phyloP scores from a whole-genome alignment of 2,329 filamentous ascomycete species.

The Trichophyton verrucosum region DNA sequence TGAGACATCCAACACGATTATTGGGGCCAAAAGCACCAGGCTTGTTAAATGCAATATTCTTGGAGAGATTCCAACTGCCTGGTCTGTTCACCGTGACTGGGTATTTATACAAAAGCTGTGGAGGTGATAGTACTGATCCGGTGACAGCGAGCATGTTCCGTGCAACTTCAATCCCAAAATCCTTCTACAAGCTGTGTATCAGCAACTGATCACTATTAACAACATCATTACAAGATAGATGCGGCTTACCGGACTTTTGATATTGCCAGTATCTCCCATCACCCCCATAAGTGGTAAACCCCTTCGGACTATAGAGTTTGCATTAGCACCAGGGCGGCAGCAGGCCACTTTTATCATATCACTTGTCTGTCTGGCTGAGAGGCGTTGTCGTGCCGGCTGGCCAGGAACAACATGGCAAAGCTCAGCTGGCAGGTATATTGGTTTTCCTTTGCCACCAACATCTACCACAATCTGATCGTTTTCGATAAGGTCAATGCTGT shows the following conservation, averaged over 20 bases:
- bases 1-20: neutral
- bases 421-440: slow-evolving; percentile 55
- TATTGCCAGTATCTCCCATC: neutral
- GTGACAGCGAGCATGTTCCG: slow-evolving; percentile 12
- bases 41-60: neutral
- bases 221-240: neutral
- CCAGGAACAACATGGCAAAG: slow-evolving; percentile 51
- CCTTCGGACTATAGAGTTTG: slow-evolving; percentile 47
- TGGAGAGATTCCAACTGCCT: slow-evolving; percentile 3
- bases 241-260: slow-evolving; percentile 6
- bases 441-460: slow-evolving; percentile 44
- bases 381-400: slow-evolving; percentile 49
- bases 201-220: neutral
- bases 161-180: slow-evolving; percentile 14
- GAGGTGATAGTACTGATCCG: slow-evolving; percentile 12
- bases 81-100: neutral
- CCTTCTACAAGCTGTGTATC: neutral
- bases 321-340: slow-evolving; percentile 53
- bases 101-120: slow-evolving; percentile 7
- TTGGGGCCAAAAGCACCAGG: neutral
- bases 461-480: slow-evolving; percentile 50
- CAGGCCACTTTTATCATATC: slow-evolving; percentile 63
- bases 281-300: slow-evolving; percentile 25
- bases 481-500: neutral
- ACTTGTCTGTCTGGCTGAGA: slow-evolving; percentile 49